A percentile compares a stretch with the other conserved stretches of the same genome.
Conservation (phyloP, 1,284 basidiomycete genomes). For the Tylopilus sp. region DNA sequence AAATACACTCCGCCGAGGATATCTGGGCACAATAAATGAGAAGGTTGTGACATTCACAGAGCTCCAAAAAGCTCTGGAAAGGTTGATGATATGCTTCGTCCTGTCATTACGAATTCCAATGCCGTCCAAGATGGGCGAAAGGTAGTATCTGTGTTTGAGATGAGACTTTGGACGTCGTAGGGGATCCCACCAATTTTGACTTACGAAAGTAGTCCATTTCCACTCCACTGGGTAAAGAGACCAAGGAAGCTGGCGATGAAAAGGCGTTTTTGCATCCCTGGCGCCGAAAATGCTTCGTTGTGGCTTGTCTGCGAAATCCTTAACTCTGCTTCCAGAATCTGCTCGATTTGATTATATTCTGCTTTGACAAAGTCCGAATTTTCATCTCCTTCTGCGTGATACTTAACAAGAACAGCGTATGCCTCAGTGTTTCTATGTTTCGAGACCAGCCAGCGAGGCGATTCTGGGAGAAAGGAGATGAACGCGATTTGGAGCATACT, state of each 20-base stretch:
- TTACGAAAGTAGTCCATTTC: too few relatives aligned
- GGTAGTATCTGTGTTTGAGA: constrained; percentile 10
- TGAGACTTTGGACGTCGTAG: neutral
- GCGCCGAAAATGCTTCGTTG: neutral
- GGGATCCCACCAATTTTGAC: too few relatives aligned
- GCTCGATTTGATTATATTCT: constrained; percentile 14
- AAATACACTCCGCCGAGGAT: constrained; percentile 10
- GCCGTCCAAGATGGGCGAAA: constrained; percentile 18
- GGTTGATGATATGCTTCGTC: constrained; percentile 24
- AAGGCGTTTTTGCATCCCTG: constrained; percentile 16
- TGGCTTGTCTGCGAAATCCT: neutral
- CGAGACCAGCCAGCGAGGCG: constrained; percentile 14
- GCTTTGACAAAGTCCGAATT: constrained; percentile 9
- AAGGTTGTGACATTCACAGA: constrained; percentile 3
- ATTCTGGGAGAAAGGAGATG: constrained; percentile 11
- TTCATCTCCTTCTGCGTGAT: constrained; percentile 10
- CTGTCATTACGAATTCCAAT: constrained; percentile 25
- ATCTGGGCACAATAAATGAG: constrained; percentile 14
- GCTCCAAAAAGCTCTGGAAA: constrained; percentile 16
- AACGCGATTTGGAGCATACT: constrained; percentile 10
- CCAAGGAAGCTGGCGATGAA: constrained; percentile 39
- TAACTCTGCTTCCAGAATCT: constrained; percentile 41
- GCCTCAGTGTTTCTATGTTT: constrained; percentile 3
- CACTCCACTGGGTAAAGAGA: too few relatives aligned
- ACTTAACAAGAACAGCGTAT: constrained; percentile 1